Conservation (phyloP, 306 rosid genomes). For the Gynostemma pentaphyllum region DNA sequence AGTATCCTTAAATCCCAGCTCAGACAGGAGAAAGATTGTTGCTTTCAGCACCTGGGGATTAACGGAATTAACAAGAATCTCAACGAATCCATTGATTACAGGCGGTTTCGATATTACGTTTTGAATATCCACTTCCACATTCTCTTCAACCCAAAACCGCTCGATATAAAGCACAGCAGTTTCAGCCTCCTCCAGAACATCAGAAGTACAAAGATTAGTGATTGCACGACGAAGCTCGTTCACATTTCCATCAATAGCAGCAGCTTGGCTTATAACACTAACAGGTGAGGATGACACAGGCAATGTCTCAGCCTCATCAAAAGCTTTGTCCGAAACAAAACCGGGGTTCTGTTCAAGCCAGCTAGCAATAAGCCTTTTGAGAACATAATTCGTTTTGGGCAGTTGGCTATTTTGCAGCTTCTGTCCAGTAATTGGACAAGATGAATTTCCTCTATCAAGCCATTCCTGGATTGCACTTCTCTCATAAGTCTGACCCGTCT, state of each 20-base stretch:
- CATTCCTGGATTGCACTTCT: slow-evolving; percentile 83
- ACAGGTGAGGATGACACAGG: slow-evolving; percentile 51
- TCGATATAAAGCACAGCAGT: slow-evolving; percentile 63
- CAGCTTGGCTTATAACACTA: slow-evolving; percentile 48
- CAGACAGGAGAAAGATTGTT: slow-evolving; percentile 64
- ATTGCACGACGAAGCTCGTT: slow-evolving; percentile 49
- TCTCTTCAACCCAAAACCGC: slow-evolving; percentile 55
- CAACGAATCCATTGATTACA: slow-evolving; percentile 67
- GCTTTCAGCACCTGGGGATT: slow-evolving; percentile 51
- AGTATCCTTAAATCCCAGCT: slow-evolving; percentile 59
- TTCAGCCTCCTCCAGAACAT: slow-evolving; percentile 71
- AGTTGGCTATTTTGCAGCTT: slow-evolving; percentile 56
- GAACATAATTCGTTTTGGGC: slow-evolving; percentile 90
- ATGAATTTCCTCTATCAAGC: slow-evolving; percentile 66
- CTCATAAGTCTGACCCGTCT: slow-evolving; percentile 93
- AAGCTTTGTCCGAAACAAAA: slow-evolving; percentile 17
- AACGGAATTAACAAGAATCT: slow-evolving; percentile 64
- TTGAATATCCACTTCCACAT: slow-evolving; percentile 33
- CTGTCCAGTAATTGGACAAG: slow-evolving; percentile 91
- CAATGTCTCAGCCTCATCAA: slow-evolving; percentile 17
- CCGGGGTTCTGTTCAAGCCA: slow-evolving; percentile 63
- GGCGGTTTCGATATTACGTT: slow-evolving; percentile 62
- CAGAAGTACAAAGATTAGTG: slow-evolving; percentile 57
- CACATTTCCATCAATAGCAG: slow-evolving; percentile 39
- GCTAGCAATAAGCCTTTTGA: slow-evolving; percentile 71